Evolutionary conservation across 352 stramenopile species (phyloP).

Genomic region (Chrysophaeum taylorii): DNA sequence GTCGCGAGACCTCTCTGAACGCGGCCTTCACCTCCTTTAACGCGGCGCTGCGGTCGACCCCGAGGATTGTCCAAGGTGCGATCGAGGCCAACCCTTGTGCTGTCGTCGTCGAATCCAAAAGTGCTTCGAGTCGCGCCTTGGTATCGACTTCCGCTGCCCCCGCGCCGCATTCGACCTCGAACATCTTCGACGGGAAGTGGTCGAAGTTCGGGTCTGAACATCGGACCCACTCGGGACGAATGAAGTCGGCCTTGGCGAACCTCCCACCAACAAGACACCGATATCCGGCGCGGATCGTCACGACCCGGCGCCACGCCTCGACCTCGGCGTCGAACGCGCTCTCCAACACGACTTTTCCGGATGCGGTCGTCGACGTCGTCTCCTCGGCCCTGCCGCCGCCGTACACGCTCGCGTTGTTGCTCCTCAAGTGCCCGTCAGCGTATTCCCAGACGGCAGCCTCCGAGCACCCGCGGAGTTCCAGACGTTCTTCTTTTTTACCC

Average conservation of each 20-base stretch:
- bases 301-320: background rate
- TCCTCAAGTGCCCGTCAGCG: background rate
- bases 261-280: background rate
- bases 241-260: background rate
- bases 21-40: background rate
- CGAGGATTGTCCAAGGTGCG: background rate
- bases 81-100: background rate
- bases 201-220: background rate
- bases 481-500: too few relatives aligned
- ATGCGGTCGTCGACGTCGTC: background rate
- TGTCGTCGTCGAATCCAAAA: background rate
- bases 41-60: background rate
- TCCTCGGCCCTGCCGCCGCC: background rate
- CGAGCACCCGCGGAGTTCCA: background rate
- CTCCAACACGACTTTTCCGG: too few relatives aligned
- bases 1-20: background rate
- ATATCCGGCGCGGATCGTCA: background rate
- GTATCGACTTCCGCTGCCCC: background rate
- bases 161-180: background rate
- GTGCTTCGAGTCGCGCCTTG: background rate
- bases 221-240: background rate
- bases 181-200: background rate
- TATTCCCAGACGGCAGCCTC: background rate
- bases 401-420: background rate
- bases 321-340: background rate